phyloP scores from a whole-genome alignment of 1,139 yeast genomes.

The Magnusiomyces ingens region DNA sequence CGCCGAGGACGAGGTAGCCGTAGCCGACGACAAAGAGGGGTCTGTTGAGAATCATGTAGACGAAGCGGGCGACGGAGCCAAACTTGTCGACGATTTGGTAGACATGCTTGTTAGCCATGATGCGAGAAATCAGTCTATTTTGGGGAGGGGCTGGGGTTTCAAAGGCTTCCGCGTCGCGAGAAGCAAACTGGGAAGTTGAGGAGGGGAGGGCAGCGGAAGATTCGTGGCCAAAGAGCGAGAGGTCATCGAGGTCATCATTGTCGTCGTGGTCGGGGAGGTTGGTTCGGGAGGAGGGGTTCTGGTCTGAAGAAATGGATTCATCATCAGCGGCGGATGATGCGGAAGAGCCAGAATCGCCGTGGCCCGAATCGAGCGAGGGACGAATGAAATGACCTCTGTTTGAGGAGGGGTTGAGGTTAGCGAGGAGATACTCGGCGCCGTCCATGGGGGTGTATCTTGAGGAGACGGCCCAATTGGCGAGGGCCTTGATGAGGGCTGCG shows the following conservation, averaged over 20 bases:
- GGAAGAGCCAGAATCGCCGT: constrained; percentile 15
- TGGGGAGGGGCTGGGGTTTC: constrained; percentile 14
- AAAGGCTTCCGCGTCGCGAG: neutral
- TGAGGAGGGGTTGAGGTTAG: constrained; percentile 17
- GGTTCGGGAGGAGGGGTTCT: constrained; percentile 5
- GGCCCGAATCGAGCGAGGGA: constrained; percentile 27
- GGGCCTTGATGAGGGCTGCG: constrained; percentile 43
- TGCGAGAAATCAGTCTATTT: constrained; percentile 21
- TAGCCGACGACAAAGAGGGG: constrained; percentile 57
- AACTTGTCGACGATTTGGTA: constrained; percentile 33
- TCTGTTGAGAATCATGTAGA: constrained; percentile 55
- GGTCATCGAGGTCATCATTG: constrained; percentile 11
- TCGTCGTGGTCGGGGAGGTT: constrained; percentile 12
- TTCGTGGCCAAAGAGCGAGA: constrained; percentile 7
- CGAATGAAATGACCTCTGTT: constrained; percentile 14
- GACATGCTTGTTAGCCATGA: constrained; percentile 30
- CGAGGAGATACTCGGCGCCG: constrained; percentile 32
- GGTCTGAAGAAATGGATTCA: constrained; percentile 5
- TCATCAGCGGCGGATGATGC: constrained; percentile 1
- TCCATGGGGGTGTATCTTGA: constrained; percentile 30
- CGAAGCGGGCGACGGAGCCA: constrained; percentile 33
- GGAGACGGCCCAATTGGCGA: constrained; percentile 38
- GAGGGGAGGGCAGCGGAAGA: constrained; percentile 7
- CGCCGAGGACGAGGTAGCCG: constrained; percentile 62
- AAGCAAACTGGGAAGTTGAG: neutral